Percentiles rank a stretch among this genome's conserved stretches.
Conservation (phyloP, 1,284 basidiomycete species). For the Cutaneotrichosporon spelunceum region DNA sequence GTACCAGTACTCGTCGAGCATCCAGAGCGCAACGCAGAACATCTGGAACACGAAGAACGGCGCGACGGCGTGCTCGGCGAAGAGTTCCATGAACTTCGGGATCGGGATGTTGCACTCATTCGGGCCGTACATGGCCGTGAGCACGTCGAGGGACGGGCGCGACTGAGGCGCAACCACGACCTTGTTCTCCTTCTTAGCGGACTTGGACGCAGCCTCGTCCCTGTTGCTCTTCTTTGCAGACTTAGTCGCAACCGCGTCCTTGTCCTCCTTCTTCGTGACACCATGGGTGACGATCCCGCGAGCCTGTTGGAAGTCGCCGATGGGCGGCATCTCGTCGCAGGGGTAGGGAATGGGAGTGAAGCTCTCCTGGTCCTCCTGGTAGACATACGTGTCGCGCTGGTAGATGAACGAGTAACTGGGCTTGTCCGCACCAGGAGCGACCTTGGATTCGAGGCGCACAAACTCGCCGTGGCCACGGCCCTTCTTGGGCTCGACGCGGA, state of each 20-base stretch:
- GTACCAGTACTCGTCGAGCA: constrained; percentile 96
- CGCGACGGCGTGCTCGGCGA: constrained; percentile 85
- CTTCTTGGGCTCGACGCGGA: constrained; percentile 77
- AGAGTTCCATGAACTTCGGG: constrained; percentile 82
- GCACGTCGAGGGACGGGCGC: constrained; percentile 52
- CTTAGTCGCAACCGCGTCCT: neutral
- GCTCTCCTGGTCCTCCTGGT: constrained; percentile 56
- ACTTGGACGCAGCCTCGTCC: no score
- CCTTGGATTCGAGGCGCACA: constrained; percentile 68
- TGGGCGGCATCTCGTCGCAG: constrained; percentile 67
- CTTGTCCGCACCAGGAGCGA: constrained; percentile 54
- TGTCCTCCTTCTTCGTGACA: constrained; percentile 10
- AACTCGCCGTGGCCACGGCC: constrained; percentile 92
- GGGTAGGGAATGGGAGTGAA: constrained; percentile 90
- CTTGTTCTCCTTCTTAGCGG: constrained; percentile 7
- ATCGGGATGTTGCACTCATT: constrained; percentile 96
- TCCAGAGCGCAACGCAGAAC: constrained; percentile 94
- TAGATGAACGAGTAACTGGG: constrained; percentile 84
- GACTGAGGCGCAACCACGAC: neutral
- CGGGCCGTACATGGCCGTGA: constrained; percentile 67
- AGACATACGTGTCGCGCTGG: constrained; percentile 91
- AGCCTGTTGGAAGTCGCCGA: constrained; percentile 66
- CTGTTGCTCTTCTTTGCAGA: no score
- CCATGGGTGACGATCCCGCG: constrained; percentile 52
- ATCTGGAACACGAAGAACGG: constrained; percentile 96